Evolutionary conservation across 2,329 filamentous ascomycete species (phyloP), one percentile per base, ranked within the genome.

Genomic region (Calonectria hawksworthii): DNA sequence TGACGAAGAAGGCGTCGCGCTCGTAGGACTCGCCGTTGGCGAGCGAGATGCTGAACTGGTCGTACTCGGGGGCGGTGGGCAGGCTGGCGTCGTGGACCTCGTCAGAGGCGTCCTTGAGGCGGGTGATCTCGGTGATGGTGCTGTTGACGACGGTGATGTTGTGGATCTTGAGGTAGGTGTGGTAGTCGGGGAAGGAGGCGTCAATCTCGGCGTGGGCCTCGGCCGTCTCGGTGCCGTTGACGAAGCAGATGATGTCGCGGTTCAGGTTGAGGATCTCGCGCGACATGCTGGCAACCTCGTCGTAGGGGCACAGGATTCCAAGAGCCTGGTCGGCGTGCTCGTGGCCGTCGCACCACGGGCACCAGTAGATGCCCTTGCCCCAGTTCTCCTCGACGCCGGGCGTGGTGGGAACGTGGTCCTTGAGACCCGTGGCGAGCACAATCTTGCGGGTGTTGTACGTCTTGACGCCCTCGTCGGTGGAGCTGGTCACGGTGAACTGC

Each of bases 281-380:
- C 0, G 90, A 87, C 8, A 86, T 81, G 4, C 83, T 83, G 0
- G 89, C 83, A 0, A 89, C 83, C 34, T 88, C 84, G 1, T 84
- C 78, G 0, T 92, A 81, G 1, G 84, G 75, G 1, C 86, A 88
- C 0, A 93, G 80, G 41, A 93, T 85, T 1, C 91, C 91, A 1
- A 93, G 85, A 0, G 87, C 73, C 75, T 92, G 90, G 79, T 92
- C 90, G 0, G 88, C 89, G 80, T 93, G 90, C 82, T 93, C 91
- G 76, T 89, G 86, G 16, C 91, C 91, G 79, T 93, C 91, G 75
- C 91, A 93, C 91, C 91, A 93, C 0, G 91, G 90, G 70, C 91
- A 93, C 90, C 91, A 93, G 83, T 85, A 93, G 67, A 93, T 88
- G 8, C 91, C 92, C 73, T 89, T 86, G 64, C 90, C 91, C 87